Evolutionary conservation across 257 asterid genomes (phyloP).

Genomic region (Solanum lignicaule): DNA sequence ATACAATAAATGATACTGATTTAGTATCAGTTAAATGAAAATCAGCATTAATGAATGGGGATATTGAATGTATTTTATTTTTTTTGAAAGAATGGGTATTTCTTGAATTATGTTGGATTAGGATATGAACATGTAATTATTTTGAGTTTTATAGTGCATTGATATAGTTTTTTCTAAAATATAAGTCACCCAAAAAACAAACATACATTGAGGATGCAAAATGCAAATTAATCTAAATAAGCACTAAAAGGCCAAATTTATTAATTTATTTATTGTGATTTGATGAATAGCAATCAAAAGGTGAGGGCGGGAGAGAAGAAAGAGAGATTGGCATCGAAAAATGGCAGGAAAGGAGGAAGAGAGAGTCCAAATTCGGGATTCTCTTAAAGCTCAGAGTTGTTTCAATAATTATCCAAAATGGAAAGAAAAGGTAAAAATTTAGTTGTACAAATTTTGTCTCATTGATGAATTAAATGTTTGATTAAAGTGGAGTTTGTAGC

Average conservation of each 20-base stretch:
- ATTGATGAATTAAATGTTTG: neutral
- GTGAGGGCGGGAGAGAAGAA: neutral
- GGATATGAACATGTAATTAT: no score
- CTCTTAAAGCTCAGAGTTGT: conserved; percentile 32
- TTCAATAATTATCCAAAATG: conserved; percentile 56
- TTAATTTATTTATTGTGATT: no score
- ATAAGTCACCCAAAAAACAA: neutral
- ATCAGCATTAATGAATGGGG: no score
- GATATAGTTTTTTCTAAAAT: no score
- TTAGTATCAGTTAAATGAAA: no score
- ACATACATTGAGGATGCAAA: neutral
- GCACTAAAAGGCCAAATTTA: neutral
- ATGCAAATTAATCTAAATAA: neutral
- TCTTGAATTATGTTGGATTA: no score
- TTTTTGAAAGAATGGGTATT: no score
- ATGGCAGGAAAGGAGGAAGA: conserved; percentile 43
- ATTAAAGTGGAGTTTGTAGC: conserved; percentile 26
- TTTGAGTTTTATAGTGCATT: neutral
- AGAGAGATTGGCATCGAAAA: neutral
- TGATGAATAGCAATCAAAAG: neutral
- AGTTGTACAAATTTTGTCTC: neutral
- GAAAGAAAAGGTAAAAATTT: conserved; percentile 55
- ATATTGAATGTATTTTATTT: no score
- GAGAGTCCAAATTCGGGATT: conserved; percentile 23
- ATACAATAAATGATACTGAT: neutral